Percentiles rank a stretch among this genome's conserved stretches.
phyloP scores from a whole-genome alignment of 2,329 filamentous ascomycete species.

The Xylariomycetidae sp. region DNA sequence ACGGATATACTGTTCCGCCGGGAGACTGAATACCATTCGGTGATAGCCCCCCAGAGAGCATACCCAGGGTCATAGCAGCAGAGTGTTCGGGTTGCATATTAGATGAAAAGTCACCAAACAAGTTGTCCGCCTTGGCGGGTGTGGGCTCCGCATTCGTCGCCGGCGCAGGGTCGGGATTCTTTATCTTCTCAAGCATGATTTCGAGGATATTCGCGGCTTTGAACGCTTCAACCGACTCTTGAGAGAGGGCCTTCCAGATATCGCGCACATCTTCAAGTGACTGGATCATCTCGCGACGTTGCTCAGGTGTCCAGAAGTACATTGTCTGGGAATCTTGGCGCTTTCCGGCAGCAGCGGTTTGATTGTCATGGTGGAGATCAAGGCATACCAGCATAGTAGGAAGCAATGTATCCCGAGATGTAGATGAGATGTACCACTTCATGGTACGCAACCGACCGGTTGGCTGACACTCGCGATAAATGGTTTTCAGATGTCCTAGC shows the following conservation, averaged over 20 bases:
- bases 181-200: conserved; percentile 79
- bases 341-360: conserved; percentile 37
- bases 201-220: conserved; percentile 79
- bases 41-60: conserved; percentile 35
- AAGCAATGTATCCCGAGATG: conserved; percentile 79
- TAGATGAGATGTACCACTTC: conserved; percentile 73
- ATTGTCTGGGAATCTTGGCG: conserved; percentile 38
- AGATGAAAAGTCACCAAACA: conserved; percentile 21
- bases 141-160: conserved; percentile 6
- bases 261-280: conserved; percentile 66
- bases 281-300: conserved; percentile 70
- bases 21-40: conserved; percentile 32
- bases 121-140: conserved; percentile 14
- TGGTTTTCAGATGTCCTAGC: conserved; percentile 68
- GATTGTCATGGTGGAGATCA: conserved; percentile 70
- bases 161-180: conserved; percentile 35
- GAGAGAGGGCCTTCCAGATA: conserved; percentile 76
- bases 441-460: conserved; percentile 68
- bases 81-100: conserved; percentile 35
- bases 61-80: conserved; percentile 37
- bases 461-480: conserved; percentile 70
- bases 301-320: conserved; percentile 53
- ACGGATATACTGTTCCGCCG: conserved; percentile 34
- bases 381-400: conserved; percentile 80
- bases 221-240: conserved; percentile 81